These are phyloP conservation scores for Globisporangium nagaii DNA, from an alignment of 352 stramenopile genomes.

Conservation along the genomic window DNA sequence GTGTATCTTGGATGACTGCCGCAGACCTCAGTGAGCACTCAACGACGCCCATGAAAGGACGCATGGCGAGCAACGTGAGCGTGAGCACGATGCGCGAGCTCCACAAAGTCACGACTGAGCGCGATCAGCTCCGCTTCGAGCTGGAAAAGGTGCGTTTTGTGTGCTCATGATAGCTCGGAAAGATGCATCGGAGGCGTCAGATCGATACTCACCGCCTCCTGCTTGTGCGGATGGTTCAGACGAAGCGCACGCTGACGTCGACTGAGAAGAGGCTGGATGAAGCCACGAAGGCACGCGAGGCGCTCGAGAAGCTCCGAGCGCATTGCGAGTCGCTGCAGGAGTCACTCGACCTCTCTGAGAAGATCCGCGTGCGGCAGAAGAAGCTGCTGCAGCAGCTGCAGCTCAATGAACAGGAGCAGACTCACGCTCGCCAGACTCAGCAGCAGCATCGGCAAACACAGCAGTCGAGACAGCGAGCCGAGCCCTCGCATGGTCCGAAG, in stretches of 20 bases:
- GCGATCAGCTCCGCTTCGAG: slow-evolving; percentile 77
- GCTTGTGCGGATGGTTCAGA: slow-evolving; percentile 12
- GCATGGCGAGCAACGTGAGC: slow-evolving; percentile 10
- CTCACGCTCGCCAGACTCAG: not conserved
- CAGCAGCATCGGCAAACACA: not conserved
- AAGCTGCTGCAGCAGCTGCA: slow-evolving; percentile 70
- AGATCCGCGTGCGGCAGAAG: slow-evolving; percentile 72
- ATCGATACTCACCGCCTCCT: not conserved
- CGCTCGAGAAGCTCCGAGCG: slow-evolving; percentile 62
- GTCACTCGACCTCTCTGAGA: slow-evolving; percentile 76
- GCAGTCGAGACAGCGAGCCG: not conserved
- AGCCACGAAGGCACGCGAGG: slow-evolving; percentile 37
- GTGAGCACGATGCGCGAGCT: slow-evolving; percentile 46
- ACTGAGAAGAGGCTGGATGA: slow-evolving; percentile 51
- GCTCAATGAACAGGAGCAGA: slow-evolving; percentile 17
- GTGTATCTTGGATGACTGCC: not conserved
- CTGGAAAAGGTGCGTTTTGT: slow-evolving; percentile 42
- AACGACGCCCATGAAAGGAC: slow-evolving; percentile 8
- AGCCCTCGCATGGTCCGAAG: not conserved
- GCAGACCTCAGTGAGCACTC: slow-evolving; percentile 19
- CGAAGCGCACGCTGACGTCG: slow-evolving; percentile 28
- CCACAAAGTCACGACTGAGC: slow-evolving; percentile 54
- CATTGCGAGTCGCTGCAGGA: slow-evolving; percentile 77
- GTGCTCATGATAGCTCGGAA: too few species aligned
- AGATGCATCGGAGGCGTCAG: too few species aligned